Base-by-base conservation (phyloP, 1,284 basidiomycete species). In the Apiotrichum veenhuisii region DNA sequence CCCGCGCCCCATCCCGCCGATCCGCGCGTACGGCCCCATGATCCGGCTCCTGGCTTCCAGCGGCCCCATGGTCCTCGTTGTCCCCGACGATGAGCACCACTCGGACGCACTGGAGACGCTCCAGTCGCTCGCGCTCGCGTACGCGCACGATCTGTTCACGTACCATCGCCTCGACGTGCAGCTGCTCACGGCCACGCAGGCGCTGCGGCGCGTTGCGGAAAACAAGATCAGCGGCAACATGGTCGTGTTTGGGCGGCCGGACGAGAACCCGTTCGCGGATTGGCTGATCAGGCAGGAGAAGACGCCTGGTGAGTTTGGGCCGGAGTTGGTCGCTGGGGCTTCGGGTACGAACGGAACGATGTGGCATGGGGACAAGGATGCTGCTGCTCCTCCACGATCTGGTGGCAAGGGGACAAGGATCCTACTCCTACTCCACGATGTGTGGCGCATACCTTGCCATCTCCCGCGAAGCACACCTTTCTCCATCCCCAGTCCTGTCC, bases 131-230 rank as follows among this genome's bases (percentile, higher is more conserved):
- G 89, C 87, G 1, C 69, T 80, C 7, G 80, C 88, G 4, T 77
- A 91, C 47, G 83, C 85, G 3, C 84, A 89, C 65, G 82, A 85
- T 59, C 76, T 91, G 15, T 76, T 84, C 43, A 70, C 83, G 0
- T 89, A 87, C 73, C 86, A 88, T 67, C 81, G 83, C 57, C 73
- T 91, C 25, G 88, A 89, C 62, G 71, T 81, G 0, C 81, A 83
- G 47, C 84, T 92, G 42, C 55, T 87, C 34, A 63, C 66, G 12
- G 80, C 82, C 58, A 54, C 70, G 3, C 80, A 83, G 43, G 81
- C 80, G 1, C 55, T 79, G 23, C 50, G 61, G 40, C 58, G 62
- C 18, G 47, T 50, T 0, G 60, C 64, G 4, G 58, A 49, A 2
- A 61, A 64, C 9, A 63, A 59, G 8, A 52, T 67, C 22, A 65